phyloP scores from a whole-genome alignment of 257 asterid species.

The Ajuga chamaepitys region DNA sequence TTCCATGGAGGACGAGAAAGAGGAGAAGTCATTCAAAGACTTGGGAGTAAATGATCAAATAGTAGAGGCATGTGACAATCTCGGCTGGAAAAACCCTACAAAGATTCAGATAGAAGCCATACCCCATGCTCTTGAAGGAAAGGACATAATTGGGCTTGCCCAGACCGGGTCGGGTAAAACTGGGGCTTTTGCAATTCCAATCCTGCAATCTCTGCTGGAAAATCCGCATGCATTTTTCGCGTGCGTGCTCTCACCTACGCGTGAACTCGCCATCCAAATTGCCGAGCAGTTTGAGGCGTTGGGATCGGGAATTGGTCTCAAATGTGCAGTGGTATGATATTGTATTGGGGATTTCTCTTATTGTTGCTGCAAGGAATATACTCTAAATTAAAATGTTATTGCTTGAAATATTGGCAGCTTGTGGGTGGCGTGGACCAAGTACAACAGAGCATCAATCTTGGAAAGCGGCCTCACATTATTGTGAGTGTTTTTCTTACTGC shows the following conservation, averaged over 20 bases:
- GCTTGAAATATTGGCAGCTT: constrained; percentile 41
- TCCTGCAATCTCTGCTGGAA: constrained; percentile 66
- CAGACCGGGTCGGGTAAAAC: constrained; percentile 99
- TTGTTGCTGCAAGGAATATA: neutral
- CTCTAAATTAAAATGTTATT: neutral
- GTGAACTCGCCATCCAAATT: constrained; percentile 89
- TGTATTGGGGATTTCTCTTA: neutral
- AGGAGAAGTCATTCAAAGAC: constrained; percentile 52
- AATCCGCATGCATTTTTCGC: constrained; percentile 80
- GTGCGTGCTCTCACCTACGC: constrained; percentile 80
- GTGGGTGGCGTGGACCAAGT: constrained; percentile 80
- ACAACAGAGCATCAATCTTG: constrained; percentile 74
- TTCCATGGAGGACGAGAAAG: constrained; percentile 35
- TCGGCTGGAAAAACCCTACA: constrained; percentile 73
- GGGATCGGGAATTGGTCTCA: constrained; percentile 77
- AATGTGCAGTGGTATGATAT: constrained; percentile 56
- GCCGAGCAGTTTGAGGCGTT: constrained; percentile 85
- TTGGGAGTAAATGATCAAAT: constrained; percentile 65
- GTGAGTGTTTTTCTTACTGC: constrained; percentile 42
- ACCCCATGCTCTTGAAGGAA: constrained; percentile 73
- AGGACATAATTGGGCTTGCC: constrained; percentile 82
- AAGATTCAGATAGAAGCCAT: constrained; percentile 58
- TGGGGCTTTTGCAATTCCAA: constrained; percentile 89
- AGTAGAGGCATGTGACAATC: constrained; percentile 64
- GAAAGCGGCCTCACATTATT: constrained; percentile 79